A percentile compares a stretch with the other conserved stretches of the same genome.
Conservation (phyloP, 805 yeast species). For the Saturnispora kantuleensis region DNA sequence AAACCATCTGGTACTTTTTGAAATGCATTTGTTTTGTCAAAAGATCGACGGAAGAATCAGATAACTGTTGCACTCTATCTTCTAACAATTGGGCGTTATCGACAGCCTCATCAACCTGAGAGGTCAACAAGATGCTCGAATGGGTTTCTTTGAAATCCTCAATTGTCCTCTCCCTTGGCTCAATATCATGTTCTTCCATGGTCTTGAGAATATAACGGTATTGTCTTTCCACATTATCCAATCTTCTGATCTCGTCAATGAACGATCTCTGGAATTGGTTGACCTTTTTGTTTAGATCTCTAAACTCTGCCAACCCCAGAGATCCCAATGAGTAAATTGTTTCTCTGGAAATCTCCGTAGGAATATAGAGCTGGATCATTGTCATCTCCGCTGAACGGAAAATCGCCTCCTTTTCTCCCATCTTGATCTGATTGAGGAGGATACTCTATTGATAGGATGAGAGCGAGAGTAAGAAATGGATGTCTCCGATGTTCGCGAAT, state of each 20-base stretch:
- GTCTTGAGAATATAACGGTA: slow-evolving; percentile 44
- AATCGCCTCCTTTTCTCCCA: slow-evolving; percentile 20
- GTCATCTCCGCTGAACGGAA: slow-evolving; percentile 91
- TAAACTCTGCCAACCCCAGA: slow-evolving; percentile 74
- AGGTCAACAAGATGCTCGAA: slow-evolving; percentile 18
- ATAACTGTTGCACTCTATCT: slow-evolving; percentile 61
- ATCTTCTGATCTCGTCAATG: slow-evolving; percentile 74
- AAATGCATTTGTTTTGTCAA: slow-evolving; percentile 53
- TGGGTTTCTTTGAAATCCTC: slow-evolving; percentile 17
- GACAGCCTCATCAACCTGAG: slow-evolving; percentile 61
- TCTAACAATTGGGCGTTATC: slow-evolving; percentile 60
- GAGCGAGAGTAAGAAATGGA: no score
- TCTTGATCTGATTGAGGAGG: neutral
- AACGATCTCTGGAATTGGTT: slow-evolving; percentile 85
- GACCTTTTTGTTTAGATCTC: slow-evolving; percentile 79
- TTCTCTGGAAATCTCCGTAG: slow-evolving; percentile 83
- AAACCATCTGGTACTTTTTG: slow-evolving; percentile 60
- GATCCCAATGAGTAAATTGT: slow-evolving; percentile 81
- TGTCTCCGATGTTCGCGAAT: no score
- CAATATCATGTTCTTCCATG: slow-evolving; percentile 32
- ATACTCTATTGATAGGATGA: no score
- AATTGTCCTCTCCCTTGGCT: slow-evolving; percentile 15
- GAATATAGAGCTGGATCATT: slow-evolving; percentile 80
- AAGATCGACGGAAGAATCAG: slow-evolving; percentile 57
- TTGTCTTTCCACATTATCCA: slow-evolving; percentile 87